Evolutionary conservation across 805 yeast genomes (phyloP).

Genomic region (Candida peoriensis): DNA sequence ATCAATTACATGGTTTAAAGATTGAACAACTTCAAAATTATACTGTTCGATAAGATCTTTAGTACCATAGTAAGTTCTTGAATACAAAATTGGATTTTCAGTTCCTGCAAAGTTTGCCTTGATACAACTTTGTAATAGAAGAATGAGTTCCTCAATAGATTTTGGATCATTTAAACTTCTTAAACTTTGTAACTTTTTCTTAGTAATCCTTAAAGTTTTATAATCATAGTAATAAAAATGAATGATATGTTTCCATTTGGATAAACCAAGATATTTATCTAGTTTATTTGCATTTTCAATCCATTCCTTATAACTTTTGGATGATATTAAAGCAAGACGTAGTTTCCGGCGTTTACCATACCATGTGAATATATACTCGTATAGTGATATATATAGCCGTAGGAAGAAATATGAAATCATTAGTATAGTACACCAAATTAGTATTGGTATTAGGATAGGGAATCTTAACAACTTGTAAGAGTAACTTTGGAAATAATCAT

Average conservation of each 20-base stretch:
- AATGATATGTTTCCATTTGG: constrained; percentile 59
- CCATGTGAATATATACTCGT: constrained; percentile 58
- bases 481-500: constrained; percentile 30
- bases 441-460: constrained; percentile 53
- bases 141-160: constrained; percentile 41
- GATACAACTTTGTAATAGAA: constrained; percentile 59
- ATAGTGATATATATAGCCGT: constrained; percentile 55
- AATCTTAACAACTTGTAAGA: constrained; percentile 53
- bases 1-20: constrained; percentile 40
- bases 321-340: constrained; percentile 42
- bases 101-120: constrained; percentile 76
- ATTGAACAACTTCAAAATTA: constrained; percentile 44
- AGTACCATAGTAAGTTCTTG: constrained; percentile 74
- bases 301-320: constrained; percentile 60
- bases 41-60: constrained; percentile 53
- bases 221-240: constrained; percentile 65
- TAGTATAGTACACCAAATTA: constrained; percentile 49
- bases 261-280: constrained; percentile 54
- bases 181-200: constrained; percentile 34
- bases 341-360: constrained; percentile 49
- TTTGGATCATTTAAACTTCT: constrained; percentile 2
- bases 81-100: constrained; percentile 64
- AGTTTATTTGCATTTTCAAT: constrained; percentile 47
- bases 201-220: constrained; percentile 47
- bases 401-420: constrained; percentile 45